Percentiles rank a stretch among this genome's conserved stretches.
Conservation (phyloP, 148 eudicot species). For the Drosera capensis region DNA sequence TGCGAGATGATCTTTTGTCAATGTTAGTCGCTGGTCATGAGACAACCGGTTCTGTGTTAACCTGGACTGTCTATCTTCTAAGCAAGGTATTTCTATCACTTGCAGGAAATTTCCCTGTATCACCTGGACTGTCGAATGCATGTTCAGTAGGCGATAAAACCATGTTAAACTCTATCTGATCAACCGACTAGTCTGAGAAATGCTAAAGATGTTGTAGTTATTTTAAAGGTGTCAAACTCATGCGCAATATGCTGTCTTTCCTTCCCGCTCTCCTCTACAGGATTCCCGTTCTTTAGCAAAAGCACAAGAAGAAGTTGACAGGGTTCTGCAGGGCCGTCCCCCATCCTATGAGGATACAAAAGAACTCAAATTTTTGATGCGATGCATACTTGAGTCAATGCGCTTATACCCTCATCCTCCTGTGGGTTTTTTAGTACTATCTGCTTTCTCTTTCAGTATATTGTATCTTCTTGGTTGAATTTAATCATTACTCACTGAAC, state of each 20-base stretch:
- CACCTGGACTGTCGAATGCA: too few species aligned
- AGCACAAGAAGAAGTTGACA: constrained; percentile 83
- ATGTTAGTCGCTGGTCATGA: constrained; percentile 99
- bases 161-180: too few species aligned
- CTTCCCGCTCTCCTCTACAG: constrained; percentile 21
- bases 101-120: too few species aligned
- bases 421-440: constrained; percentile 21
- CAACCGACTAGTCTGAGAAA: too few species aligned
- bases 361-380: constrained; percentile 60
- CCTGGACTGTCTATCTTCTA: constrained; percentile 85
- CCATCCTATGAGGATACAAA: constrained; percentile 76
- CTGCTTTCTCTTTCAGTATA: neutral
- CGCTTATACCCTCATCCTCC: constrained; percentile 95
- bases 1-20: constrained; percentile 93
- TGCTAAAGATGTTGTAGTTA: too few species aligned
- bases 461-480: neutral
- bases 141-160: too few species aligned
- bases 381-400: constrained; percentile 62
- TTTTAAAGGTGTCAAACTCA: too few species aligned
- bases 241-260: too few species aligned
- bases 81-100: constrained; percentile 52
- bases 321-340: constrained; percentile 58
- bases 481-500: too few species aligned
- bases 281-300: constrained; percentile 49
- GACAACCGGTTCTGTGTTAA: constrained; percentile 91